Evolutionary conservation across 768 basidiomycete species (phyloP), one percentile per base, ranked within the genome.

Genomic region (Glaciozyma martinii): DNA sequence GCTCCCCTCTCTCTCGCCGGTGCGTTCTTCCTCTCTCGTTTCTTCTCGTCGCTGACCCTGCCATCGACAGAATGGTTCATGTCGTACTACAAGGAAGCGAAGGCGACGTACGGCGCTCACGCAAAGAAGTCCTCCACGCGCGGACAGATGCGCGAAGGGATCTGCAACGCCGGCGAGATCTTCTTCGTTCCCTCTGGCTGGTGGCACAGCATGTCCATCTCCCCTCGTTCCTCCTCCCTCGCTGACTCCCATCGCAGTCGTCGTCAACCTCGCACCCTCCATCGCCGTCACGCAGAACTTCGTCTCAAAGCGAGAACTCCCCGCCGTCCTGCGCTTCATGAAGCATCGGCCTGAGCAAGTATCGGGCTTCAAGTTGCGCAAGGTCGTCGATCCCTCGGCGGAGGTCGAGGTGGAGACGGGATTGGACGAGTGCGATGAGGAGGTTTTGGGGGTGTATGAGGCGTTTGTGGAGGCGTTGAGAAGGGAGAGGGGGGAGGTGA

Each of bases 261-360:
- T 75, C 29, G 59, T 75, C 30, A 75, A 75, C 60, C 69, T 75
- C 47, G 66, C 71, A 9, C 62, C 67, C 23, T 67, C 71, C 18
- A 59, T 74, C 46, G 74, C 74, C 18, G 72, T 75, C 27, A 75
- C 74, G 15, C 74, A 75, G 56, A 75, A 75, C 66, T 75, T 70
- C 47, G 74, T 75, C 18, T 73, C 73, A 8, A 53, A 42, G 21
- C 46, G 54, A 49, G 73, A 74, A 61, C 63, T 75, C 16, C 61
- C 61, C n/a, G 59, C 47, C 42, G 72, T 74, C 49, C 66, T 75
- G 9, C 56, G 53, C 44, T 75, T 75, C 61, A 70, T 75, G 63
- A 47, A 30, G 53, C 56, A 44, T 29, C 59, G 49, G 5, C 64
- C 40, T 55, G 71, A 71, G 27, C 74, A 75, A 44, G 62, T 74